These are phyloP conservation scores for Aurantiochytrium sp. DNA, from an alignment of 108 stramenopile species.

Conservation along the genomic window DNA sequence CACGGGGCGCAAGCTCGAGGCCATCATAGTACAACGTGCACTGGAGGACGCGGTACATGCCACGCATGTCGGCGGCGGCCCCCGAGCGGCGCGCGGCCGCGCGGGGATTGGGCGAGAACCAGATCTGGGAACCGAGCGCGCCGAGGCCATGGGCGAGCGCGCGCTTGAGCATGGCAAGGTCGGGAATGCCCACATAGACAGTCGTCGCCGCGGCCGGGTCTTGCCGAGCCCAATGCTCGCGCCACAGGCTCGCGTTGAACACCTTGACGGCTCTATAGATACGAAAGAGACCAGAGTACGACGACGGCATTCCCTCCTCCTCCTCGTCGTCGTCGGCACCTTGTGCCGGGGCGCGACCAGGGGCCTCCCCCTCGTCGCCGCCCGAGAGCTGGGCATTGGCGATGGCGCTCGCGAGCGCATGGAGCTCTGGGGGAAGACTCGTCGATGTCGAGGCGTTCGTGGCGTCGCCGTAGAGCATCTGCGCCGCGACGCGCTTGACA, in stretches of 20 bases:
- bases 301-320: not conserved
- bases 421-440: constrained; percentile 37
- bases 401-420: not conserved
- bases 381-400: not conserved
- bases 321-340: not conserved
- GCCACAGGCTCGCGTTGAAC: not conserved
- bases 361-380: too few species aligned
- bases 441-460: not conserved
- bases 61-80: not conserved
- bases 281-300: not conserved
- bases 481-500: not conserved
- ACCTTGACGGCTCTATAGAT: not conserved
- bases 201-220: not conserved
- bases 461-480: not conserved
- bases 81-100: not conserved
- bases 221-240: not conserved
- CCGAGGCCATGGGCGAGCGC: not conserved
- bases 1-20: too few species aligned
- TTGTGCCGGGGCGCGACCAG: too few species aligned
- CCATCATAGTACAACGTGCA: not conserved
- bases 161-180: not conserved
- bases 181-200: constrained; percentile 1
- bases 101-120: not conserved
- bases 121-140: not conserved
- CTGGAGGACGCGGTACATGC: not conserved